phyloP scores from a whole-genome alignment of 2,329 filamentous ascomycete species.

The Paraphaeosphaeria minitans region DNA sequence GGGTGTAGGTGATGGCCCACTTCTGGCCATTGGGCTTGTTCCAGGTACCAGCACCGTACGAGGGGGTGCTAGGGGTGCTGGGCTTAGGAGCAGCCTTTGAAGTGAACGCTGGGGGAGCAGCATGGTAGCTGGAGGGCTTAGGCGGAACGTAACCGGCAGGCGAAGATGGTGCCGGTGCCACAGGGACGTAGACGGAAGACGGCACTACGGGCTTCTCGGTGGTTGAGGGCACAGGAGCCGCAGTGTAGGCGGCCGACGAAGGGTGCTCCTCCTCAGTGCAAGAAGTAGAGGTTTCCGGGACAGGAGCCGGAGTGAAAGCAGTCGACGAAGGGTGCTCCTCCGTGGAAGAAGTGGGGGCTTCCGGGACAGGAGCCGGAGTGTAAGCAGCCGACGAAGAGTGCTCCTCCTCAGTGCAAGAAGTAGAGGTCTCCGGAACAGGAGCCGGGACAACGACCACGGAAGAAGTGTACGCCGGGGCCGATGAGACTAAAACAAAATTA shows the following conservation, averaged over 20 bases:
- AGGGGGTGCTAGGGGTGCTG: conserved; percentile 33
- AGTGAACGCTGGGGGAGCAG: conserved; percentile 22
- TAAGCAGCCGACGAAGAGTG: conserved; percentile 64
- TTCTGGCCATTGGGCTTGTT: conserved; percentile 51
- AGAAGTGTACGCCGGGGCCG: conserved; percentile 33
- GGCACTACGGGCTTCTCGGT: conserved; percentile 16
- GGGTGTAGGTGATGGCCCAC: conserved; percentile 58
- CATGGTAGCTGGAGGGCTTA: conserved; percentile 19
- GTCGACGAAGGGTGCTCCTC: conserved; percentile 14
- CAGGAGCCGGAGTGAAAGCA: conserved; percentile 28
- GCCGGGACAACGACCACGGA: conserved; percentile 30
- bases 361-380: conserved; percentile 12
- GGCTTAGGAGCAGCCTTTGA: conserved; percentile 31
- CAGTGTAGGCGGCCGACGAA: conserved; percentile 51
- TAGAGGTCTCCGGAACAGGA: conserved; percentile 69
- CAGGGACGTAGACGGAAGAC: conserved; percentile 9
- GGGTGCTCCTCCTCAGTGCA: conserved; percentile 71
- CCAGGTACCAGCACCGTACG: conserved; percentile 28
- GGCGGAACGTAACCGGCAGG: conserved; percentile 12
- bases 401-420: conserved; percentile 74
- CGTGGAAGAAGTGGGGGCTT: conserved; percentile 35
- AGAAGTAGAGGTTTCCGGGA: conserved; percentile 77
- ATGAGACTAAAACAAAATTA: conserved; percentile 8
- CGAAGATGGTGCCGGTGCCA: conserved; percentile 10
- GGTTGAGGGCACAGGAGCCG: conserved; percentile 22